Evolutionary conservation across 2,329 filamentous ascomycete species (phyloP).

Genomic region (Aspergillus fijiensis): DNA sequence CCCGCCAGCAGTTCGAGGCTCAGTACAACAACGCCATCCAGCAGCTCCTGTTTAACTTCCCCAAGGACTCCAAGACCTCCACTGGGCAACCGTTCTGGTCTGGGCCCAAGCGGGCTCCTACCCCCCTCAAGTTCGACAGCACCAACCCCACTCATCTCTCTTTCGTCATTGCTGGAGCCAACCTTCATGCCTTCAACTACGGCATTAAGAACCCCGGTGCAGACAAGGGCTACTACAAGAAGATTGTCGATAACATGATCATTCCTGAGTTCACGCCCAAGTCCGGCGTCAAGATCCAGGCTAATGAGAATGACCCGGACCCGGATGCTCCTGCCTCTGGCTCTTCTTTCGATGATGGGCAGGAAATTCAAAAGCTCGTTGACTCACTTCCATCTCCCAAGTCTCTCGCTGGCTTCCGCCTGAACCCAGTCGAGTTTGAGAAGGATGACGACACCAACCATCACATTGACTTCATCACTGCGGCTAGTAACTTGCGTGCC

Average conservation of each 20-base stretch:
- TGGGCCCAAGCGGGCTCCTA: conserved; percentile 92
- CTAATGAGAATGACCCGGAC: conserved; percentile 90
- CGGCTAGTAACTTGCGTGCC: conserved; percentile 91
- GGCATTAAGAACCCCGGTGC: conserved; percentile 82
- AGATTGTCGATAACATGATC: conserved; percentile 87
- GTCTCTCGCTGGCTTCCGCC: conserved; percentile 80
- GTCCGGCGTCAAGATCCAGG: conserved; percentile 91
- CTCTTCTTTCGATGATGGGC: conserved; percentile 65
- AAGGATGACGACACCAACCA: conserved; percentile 98
- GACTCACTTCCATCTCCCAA: conserved; percentile 74
- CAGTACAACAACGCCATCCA: conserved; percentile 97
- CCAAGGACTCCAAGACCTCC: conserved; percentile 86
- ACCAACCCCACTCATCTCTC: conserved; percentile 82
- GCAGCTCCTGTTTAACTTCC: conserved; percentile 95
- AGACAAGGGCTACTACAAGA: conserved; percentile 69
- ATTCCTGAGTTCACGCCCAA: conserved; percentile 93
- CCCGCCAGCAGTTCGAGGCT: conserved; percentile 87
- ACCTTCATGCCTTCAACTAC: conserved; percentile 97
- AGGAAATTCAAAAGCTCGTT: conserved; percentile 72
- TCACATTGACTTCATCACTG: conserved; percentile 99
- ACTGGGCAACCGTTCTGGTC: conserved; percentile 95
- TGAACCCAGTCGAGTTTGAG: conserved; percentile 92
- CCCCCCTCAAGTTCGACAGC: conserved; percentile 83
- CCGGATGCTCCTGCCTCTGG: conserved; percentile 67
- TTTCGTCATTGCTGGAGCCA: conserved; percentile 84